phyloP scores from a whole-genome alignment of 345 rosid genomes.

The Sisymbrium altissimum region DNA sequence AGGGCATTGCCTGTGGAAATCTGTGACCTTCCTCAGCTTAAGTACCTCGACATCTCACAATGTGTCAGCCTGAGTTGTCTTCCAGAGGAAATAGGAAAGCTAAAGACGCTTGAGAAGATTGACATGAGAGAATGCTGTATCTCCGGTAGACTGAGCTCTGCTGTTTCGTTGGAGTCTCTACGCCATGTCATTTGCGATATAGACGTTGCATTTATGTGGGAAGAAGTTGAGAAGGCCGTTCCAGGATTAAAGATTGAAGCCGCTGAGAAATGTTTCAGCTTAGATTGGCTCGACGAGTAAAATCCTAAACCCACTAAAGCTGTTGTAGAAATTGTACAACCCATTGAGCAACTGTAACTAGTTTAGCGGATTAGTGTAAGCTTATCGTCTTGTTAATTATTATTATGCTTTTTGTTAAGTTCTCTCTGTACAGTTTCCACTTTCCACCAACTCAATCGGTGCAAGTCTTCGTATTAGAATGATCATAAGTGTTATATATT shows the following conservation, averaged over 20 bases:
- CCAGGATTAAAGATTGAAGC: conserved; percentile 57
- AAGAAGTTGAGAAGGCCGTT: conserved; percentile 40
- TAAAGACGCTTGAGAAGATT: conserved; percentile 64
- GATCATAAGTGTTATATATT: neutral
- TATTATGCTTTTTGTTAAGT: neutral
- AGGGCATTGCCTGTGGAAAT: conserved; percentile 49
- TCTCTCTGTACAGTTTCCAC: neutral
- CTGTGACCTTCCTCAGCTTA: conserved; percentile 51
- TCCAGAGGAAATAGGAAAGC: conserved; percentile 56
- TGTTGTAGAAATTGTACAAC: neutral
- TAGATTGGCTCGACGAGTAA: conserved; percentile 76
- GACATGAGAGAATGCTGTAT: conserved; percentile 89
- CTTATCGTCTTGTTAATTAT: neutral
- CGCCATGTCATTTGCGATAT: conserved; percentile 67
- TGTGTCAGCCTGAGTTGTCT: conserved; percentile 58
- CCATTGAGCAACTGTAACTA: neutral
- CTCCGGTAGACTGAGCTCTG: conserved; percentile 45
- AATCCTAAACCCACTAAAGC: neutral
- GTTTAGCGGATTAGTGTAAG: neutral
- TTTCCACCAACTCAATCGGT: neutral
- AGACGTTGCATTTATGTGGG: conserved; percentile 62
- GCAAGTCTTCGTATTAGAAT: neutral
- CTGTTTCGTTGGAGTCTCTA: conserved; percentile 45
- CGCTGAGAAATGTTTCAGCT: conserved; percentile 51
- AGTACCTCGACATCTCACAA: conserved; percentile 75